Conservation (phyloP, 2,329 filamentous ascomycete species). For the Davidsoniella eucalypti region DNA sequence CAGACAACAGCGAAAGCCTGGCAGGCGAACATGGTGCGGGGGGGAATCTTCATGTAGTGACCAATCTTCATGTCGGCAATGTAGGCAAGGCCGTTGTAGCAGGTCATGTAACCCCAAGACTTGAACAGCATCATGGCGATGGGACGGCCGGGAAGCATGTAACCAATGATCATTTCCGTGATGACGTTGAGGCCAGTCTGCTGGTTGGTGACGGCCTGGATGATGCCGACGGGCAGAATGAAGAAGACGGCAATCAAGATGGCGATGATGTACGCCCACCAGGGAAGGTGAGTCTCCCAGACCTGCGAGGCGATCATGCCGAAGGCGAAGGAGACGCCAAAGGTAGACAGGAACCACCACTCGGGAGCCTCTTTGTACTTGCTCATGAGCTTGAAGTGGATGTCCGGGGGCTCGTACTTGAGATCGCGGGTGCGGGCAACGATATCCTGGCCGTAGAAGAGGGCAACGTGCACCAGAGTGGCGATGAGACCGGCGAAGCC, state of each 20-base stretch:
- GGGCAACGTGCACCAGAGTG: conserved; percentile 32
- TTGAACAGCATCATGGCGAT: conserved; percentile 36
- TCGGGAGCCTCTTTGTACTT: conserved; percentile 37
- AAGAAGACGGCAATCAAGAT: conserved; percentile 25
- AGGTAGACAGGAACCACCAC: conserved; percentile 39
- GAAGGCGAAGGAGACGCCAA: conserved; percentile 32
- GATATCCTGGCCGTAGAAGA: conserved; percentile 37
- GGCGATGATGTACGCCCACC: conserved; percentile 26
- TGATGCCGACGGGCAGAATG: conserved; percentile 28
- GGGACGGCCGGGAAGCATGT: conserved; percentile 30
- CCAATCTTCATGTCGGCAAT: conserved; percentile 34
- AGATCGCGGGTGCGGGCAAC: conserved; percentile 19
- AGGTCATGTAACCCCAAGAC: conserved; percentile 29
- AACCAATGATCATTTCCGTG: conserved; percentile 32
- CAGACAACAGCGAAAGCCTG: conserved; percentile 27
- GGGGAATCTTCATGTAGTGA: conserved; percentile 37
- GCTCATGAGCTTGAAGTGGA: conserved; percentile 38
- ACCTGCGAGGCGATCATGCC: conserved; percentile 23
- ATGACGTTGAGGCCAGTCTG: conserved; percentile 32
- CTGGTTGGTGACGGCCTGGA: conserved; percentile 32
- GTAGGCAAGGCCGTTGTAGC: conserved; percentile 30
- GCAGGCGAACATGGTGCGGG: conserved; percentile 30
- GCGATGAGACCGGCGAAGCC: conserved; percentile 39
- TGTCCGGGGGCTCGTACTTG: conserved; percentile 28
- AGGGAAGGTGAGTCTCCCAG: conserved; percentile 26